phyloP scores from a whole-genome alignment of 768 basidiomycete genomes.

The Lentinula detonsa region DNA sequence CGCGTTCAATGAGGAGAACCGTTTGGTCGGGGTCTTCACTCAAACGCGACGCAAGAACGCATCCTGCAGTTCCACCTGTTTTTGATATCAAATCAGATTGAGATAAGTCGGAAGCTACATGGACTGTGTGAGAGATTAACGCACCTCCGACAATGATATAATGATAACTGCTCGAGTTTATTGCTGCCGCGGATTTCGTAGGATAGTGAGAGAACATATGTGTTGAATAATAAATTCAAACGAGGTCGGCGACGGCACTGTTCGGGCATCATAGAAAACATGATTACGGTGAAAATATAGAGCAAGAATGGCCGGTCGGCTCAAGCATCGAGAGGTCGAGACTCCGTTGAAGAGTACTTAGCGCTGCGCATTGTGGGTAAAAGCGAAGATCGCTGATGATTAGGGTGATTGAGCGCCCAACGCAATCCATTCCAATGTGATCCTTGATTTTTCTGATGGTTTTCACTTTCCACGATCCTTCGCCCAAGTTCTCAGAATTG shows the following conservation, averaged over 20 bases:
- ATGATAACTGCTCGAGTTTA: conserved; percentile 5
- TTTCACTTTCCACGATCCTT: neutral
- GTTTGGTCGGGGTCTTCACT: conserved; percentile 20
- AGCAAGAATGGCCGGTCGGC: neutral
- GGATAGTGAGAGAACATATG: neutral
- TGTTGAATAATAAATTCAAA: too few relatives aligned
- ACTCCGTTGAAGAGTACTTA: neutral
- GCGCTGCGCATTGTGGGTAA: neutral
- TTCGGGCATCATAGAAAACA: neutral
- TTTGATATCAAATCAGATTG: too few relatives aligned
- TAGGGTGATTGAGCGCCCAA: neutral
- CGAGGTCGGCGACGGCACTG: neutral
- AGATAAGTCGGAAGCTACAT: neutral
- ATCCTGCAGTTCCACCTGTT: conserved; percentile 32
- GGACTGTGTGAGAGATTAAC: neutral
- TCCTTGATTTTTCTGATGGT: neutral
- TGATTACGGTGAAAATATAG: neutral
- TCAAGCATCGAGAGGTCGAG: neutral
- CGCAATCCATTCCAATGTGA: too few relatives aligned
- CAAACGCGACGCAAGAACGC: conserved; percentile 31
- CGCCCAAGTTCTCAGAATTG: neutral
- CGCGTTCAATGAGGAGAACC: conserved; percentile 31
- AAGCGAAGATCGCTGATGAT: neutral
- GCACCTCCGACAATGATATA: conserved; percentile 12
- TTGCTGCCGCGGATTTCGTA: neutral